A percentile compares a stretch with the other conserved stretches of the same genome.
phyloP scores from a whole-genome alignment of 352 stramenopile species.

The Phytopythium mirpurense region DNA sequence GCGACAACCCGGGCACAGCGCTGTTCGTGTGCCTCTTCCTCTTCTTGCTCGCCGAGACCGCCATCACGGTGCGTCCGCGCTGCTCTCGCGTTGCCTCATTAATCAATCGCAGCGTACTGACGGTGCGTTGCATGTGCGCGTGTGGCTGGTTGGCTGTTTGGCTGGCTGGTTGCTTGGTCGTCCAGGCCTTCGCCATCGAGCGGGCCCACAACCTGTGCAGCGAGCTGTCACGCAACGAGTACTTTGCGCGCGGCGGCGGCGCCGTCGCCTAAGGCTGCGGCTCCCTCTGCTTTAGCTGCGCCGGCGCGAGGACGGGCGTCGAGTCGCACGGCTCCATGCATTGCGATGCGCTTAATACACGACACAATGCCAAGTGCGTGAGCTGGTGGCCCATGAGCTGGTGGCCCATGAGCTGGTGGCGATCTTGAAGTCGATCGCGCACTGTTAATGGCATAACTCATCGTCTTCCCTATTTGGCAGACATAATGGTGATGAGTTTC shows the following conservation, averaged over 20 bases:
- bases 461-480: background rate
- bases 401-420: too few species aligned
- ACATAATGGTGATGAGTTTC: background rate
- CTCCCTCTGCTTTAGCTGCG: too few species aligned
- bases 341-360: background rate
- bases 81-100: background rate
- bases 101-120: background rate
- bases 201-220: slow-evolving; percentile 49
- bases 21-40: slow-evolving; percentile 68
- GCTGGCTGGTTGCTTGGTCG: too few species aligned
- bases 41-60: slow-evolving; percentile 44
- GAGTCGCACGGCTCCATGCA: too few species aligned
- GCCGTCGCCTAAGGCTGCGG: background rate
- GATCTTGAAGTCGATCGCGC: too few species aligned
- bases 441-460: background rate
- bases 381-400: too few species aligned
- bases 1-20: slow-evolving; percentile 25
- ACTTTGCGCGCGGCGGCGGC: slow-evolving; percentile 37
- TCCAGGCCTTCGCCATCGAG: slow-evolving; percentile 47
- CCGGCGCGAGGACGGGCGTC: too few species aligned
- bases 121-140: background rate
- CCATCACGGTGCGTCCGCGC: slow-evolving; percentile 41
- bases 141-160: too few species aligned
- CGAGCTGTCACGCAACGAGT: slow-evolving; percentile 71
- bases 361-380: too few species aligned